Base-by-base conservation (phyloP, 805 yeast genomes). In the Candida montana region DNA sequence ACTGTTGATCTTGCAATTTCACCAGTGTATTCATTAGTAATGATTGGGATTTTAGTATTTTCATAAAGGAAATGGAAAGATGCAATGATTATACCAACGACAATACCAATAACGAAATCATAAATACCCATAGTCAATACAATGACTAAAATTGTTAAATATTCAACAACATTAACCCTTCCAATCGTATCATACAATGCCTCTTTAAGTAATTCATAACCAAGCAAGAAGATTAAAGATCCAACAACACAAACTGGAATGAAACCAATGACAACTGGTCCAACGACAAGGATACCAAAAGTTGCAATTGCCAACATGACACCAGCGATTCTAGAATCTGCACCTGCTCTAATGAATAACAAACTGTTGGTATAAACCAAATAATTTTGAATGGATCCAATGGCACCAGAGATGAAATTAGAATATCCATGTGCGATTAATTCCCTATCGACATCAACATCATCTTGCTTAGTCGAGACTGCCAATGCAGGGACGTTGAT, bases 241-340 rank as follows among this genome's bases (percentile, higher is more conserved):
- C 97, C 98, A 20, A 93, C 99, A 31, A 93, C 97, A 65, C 95
- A 85, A 13, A 93, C 87, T 0, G 99, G 99, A 37, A 93, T 93
- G 57, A 69, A 87, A 0, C 96, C 96, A 55, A 93, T 87, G n/a
- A 91, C 81, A 2, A 75, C 84, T 0, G 98, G 97, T 0, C 99
- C 99, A 8, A 81, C 76, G 21, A 84, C 55, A 95, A 93, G 84
- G 9, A 93, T 81, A 2, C 72, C 74, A 17, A 75, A 75, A 0
- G 99, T 93, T 2, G 90, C 91, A 4, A 75, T 51, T 0, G 96
- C 96, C 39, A 93, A 69, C 71, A 93, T 67, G n/a, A 89, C 72
- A 6, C 99, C 99, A 9, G 97, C 91, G 16, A 86, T 57, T 36
- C 96, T 69, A 27, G 86, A 81, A 54, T 89, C 95, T 2, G 96